Evolutionary conservation across 805 yeast species (phyloP).

Genomic region (Scheffersomyces lignosus): DNA sequence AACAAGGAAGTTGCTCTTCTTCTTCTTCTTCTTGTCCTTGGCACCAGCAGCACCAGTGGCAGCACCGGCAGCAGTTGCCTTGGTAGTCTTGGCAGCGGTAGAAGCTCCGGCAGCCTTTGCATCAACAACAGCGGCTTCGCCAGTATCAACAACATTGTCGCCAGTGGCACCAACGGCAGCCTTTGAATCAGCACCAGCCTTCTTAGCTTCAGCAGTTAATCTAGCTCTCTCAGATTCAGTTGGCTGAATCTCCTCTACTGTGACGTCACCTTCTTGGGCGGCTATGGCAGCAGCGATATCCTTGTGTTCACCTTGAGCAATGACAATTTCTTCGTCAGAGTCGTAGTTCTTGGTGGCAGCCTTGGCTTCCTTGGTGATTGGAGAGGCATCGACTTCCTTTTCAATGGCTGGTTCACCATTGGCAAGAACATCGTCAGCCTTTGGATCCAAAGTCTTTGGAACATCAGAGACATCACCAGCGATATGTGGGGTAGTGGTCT

Average conservation of each 20-base stretch:
- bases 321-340: conserved; percentile 37
- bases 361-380: conserved; percentile 7
- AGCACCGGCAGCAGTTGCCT: conserved; percentile 4
- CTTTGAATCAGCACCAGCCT: conserved; percentile 5
- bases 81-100: conserved; percentile 6
- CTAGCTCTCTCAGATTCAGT: conserved; percentile 37
- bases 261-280: conserved; percentile 35
- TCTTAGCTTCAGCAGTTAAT: conserved; percentile 34
- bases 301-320: conserved; percentile 36
- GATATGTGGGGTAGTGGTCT: no score
- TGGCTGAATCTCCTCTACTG: conserved; percentile 44
- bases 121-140: conserved; percentile 6
- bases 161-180: conserved; percentile 10
- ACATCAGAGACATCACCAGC: no score
- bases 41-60: conserved; percentile 1
- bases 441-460: conserved; percentile 8
- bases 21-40: conserved; percentile 9
- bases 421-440: conserved; percentile 7
- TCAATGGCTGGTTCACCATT: conserved; percentile 9
- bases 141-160: conserved; percentile 3
- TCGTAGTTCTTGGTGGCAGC: conserved; percentile 9
- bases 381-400: conserved; percentile 13
- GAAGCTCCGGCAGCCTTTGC: conserved; percentile 7
- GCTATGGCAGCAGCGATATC: conserved; percentile 33
- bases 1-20: conserved; percentile 11